Evolutionary conservation across 176 grass and related monocot genomes (phyloP), one percentile per base, ranked within the genome.

Genomic region (Lolium rigidum): DNA sequence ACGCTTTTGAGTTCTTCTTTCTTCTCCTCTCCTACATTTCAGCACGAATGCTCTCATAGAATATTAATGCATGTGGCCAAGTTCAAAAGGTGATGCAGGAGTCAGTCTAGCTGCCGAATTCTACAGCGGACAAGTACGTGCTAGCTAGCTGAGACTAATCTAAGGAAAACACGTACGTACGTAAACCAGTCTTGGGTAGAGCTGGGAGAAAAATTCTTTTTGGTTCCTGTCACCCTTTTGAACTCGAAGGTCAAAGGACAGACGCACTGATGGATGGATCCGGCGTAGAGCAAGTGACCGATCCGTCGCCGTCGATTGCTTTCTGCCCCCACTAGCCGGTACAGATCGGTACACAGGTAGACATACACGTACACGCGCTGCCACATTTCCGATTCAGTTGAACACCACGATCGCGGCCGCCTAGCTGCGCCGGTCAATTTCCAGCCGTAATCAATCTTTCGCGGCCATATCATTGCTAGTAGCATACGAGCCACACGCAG

Each of bases 271-370:
- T 17, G 13, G 63, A 65, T 63, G 21, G 4, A 5, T 12, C 61
- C 10, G 22, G 22, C 22, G 28, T 54, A 10, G 78, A 1, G 64
- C 60, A 44, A 25, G 70, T 21, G 47, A 20, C 39, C 59, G 50
- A 69, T 63, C 76, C 49, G 86, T 94, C 90, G 87, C 81, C 86
- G 78, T 92, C 92, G 49, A 84, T n/a, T 49, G 82, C 86, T 91
- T 97, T 94, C 87, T 88, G 86, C 90, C 84, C 77, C 90, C 90
- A 97, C 90, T 94, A 89, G 77, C 39, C 80, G 49, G 76, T 84
- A 90, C 84, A 83, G 80, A 82, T 78, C 54, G 54, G 54, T 56
- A 56, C 54, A 56, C 54, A 56, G 54, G 17, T 56, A 56, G 59
- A 39, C 14, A 54, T 21, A 76, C 18, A n/a, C 74, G 24, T 41